Conservation (phyloP, 2,329 filamentous ascomycete genomes). For the Aureobasidium leucospermi region DNA sequence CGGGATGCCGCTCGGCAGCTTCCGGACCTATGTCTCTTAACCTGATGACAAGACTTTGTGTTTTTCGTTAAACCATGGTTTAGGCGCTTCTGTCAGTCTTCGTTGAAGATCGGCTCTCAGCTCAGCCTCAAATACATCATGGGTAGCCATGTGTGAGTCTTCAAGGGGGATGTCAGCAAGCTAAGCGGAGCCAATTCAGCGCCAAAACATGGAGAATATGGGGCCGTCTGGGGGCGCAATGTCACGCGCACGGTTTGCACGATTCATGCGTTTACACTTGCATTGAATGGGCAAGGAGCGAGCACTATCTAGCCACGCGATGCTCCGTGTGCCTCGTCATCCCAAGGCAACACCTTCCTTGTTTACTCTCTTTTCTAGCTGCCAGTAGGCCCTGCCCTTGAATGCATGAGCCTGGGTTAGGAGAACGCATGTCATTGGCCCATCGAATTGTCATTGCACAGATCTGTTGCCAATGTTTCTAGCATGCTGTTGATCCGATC, state of each 20-base stretch:
- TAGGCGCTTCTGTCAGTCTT: not conserved
- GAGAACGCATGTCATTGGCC: not conserved
- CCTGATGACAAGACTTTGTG: not conserved
- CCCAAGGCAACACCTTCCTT: not conserved
- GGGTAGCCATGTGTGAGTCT: not conserved
- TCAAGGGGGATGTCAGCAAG: not conserved
- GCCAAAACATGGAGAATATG: slow-evolving; percentile 13
- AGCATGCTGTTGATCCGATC: slow-evolving; percentile 8
- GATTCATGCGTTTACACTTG: slow-evolving; percentile 5
- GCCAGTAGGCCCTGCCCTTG: not conserved
- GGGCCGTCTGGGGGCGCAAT: slow-evolving; percentile 12
- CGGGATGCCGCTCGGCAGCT: not conserved
- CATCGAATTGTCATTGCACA: not conserved
- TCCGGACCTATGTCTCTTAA: slow-evolving; percentile 1
- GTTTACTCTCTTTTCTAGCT: not conserved
- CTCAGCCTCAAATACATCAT: not conserved
- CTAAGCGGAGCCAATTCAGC: slow-evolving; percentile 2
- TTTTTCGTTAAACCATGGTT: not conserved
- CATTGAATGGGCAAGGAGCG: not conserved
- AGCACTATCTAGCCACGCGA: not conserved
- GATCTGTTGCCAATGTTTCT: slow-evolving; percentile 1
- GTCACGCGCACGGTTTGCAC: slow-evolving; percentile 10
- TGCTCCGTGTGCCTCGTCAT: slow-evolving; percentile 5
- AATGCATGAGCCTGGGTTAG: not conserved
- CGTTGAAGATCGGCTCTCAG: not conserved